phyloP scores from a whole-genome alignment of 176 grass and related monocot genomes.

The Canna indica region DNA sequence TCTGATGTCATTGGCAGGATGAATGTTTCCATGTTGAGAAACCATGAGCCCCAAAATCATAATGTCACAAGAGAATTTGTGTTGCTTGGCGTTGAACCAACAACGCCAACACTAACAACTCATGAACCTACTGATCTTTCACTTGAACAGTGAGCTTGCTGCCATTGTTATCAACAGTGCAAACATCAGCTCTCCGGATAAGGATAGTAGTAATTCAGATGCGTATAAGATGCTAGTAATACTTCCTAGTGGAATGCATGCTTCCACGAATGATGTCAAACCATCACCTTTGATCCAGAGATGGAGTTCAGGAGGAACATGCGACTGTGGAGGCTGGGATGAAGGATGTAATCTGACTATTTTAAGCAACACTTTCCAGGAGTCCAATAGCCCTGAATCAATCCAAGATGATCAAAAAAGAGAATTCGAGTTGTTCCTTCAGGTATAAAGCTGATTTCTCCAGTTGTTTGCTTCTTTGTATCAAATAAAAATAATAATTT shows the following conservation, averaged over 20 bases:
- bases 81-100: conserved; percentile 52
- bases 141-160: conserved; percentile 49
- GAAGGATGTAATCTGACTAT: conserved; percentile 70
- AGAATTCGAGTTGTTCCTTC: conserved; percentile 50
- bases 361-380: conserved; percentile 29
- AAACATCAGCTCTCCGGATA: conserved; percentile 9
- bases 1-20: conserved; percentile 58
- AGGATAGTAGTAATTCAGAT: conserved; percentile 26
- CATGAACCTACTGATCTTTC: conserved; percentile 31
- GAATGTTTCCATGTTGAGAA: conserved; percentile 47
- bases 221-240: conserved; percentile 33
- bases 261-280: conserved; percentile 36
- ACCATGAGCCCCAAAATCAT: conserved; percentile 25
- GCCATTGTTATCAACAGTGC: conserved; percentile 50
- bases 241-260: conserved; percentile 73
- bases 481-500: neutral
- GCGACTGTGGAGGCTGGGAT: conserved; percentile 98
- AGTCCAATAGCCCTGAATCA: conserved; percentile 11
- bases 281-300: conserved; percentile 67
- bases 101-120: conserved; percentile 33
- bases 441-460: conserved; percentile 26
- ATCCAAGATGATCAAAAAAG: conserved; percentile 36
- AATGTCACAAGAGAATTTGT: conserved; percentile 60
- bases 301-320: conserved; percentile 75
- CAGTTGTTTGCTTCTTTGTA: neutral